A percentile compares a stretch with the other conserved stretches of the same genome.
These are phyloP conservation scores for Cordyceps cicadae DNA, from an alignment of 2,329 filamentous ascomycete genomes.

Conservation along the genomic window DNA sequence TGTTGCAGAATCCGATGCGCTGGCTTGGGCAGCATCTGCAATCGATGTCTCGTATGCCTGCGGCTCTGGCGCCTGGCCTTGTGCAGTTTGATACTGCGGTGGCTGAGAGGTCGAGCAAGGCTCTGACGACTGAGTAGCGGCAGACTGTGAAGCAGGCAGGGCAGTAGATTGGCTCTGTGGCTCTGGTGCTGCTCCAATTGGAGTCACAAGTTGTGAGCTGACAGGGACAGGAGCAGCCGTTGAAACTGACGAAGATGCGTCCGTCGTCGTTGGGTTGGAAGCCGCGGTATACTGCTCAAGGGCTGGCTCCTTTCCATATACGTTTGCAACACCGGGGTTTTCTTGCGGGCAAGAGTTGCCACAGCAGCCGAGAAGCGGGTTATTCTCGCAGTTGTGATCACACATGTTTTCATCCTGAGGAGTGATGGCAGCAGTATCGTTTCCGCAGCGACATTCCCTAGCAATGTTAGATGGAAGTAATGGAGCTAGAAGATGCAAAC, in stretches of 20 bases:
- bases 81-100: constrained; percentile 6
- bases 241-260: constrained; percentile 8
- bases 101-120: constrained; percentile 1
- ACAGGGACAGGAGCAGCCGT: not conserved
- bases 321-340: constrained; percentile 22
- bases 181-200: constrained; percentile 3
- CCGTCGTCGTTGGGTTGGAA: constrained; percentile 1
- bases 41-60: constrained; percentile 13
- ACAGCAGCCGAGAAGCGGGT: constrained; percentile 24
- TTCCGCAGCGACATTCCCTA: constrained; percentile 29
- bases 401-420: constrained; percentile 23
- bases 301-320: constrained; percentile 19
- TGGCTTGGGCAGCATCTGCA: constrained; percentile 12
- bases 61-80: constrained; percentile 13
- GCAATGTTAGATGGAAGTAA: constrained; percentile 3
- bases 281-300: constrained; percentile 12
- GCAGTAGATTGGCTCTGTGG: constrained; percentile 1
- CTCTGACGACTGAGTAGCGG: not conserved
- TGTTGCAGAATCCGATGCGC: not conserved
- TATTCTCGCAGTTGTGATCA: constrained; percentile 24
- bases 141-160: constrained; percentile 2
- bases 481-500: not conserved
- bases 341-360: constrained; percentile 24
- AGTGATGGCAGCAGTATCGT: constrained; percentile 23
- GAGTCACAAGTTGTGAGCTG: constrained; percentile 6